These are phyloP conservation scores for Macrolepiota albuminosa DNA, from an alignment of 768 basidiomycete species.

Conservation along the genomic window DNA sequence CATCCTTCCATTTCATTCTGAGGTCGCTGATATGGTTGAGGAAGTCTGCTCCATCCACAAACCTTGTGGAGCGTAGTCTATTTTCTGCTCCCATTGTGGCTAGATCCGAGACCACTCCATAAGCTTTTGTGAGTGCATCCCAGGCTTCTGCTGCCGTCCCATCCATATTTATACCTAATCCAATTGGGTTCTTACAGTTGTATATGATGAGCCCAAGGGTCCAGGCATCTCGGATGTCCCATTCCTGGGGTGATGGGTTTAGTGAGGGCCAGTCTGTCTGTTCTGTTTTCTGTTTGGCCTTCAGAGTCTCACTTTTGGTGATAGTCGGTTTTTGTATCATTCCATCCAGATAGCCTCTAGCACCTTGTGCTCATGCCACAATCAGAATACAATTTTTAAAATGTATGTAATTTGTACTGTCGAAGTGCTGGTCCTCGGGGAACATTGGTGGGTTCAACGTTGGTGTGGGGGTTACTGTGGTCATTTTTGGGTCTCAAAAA, in stretches of 20 bases:
- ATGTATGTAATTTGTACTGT: no score
- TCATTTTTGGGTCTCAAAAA: no score
- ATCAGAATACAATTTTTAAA: no score
- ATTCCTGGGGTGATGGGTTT: neutral
- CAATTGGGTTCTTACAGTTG: neutral
- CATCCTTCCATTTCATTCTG: conserved; percentile 9
- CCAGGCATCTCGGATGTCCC: neutral
- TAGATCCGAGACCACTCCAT: conserved; percentile 10
- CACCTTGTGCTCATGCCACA: no score
- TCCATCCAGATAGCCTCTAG: no score
- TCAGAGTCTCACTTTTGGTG: neutral
- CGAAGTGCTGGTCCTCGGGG: no score
- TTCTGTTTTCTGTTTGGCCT: no score
- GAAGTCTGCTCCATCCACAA: conserved; percentile 8
- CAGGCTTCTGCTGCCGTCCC: conserved; percentile 18
- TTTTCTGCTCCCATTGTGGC: conserved; percentile 10
- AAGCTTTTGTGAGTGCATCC: conserved; percentile 10
- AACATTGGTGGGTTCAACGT: no score
- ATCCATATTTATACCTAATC: neutral
- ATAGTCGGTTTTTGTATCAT: no score
- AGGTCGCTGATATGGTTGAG: conserved; percentile 12
- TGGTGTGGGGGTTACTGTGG: no score
- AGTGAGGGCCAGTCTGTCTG: neutral
- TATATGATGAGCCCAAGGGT: neutral
- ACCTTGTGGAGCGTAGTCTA: conserved; percentile 6